These are phyloP conservation scores for Cladophialophora chaetospira DNA, from an alignment of 2,329 filamentous ascomycete genomes.

Conservation along the genomic window DNA sequence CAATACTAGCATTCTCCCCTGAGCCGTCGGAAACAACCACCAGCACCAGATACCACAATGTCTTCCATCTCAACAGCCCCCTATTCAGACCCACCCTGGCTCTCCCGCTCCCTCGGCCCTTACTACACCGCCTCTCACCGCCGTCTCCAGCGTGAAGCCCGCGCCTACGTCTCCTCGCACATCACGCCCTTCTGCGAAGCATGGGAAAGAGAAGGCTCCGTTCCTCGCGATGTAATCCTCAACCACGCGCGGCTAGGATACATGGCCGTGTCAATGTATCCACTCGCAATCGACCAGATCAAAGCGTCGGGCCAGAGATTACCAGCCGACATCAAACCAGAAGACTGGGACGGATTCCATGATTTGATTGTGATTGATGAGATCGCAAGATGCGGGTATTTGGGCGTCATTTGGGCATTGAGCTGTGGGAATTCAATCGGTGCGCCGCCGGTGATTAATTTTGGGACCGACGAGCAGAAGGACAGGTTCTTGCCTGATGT, in stretches of 20 bases:
- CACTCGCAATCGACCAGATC: constrained; percentile 20
- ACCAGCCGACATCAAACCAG: constrained; percentile 36
- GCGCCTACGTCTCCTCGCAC: constrained; percentile 61
- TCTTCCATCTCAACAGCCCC: constrained; percentile 6
- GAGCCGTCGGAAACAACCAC: not conserved
- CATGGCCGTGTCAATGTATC: constrained; percentile 27
- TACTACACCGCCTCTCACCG: constrained; percentile 67
- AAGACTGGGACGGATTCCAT: constrained; percentile 44
- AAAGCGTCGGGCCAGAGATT: constrained; percentile 29
- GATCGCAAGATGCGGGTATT: constrained; percentile 39
- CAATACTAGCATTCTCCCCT: too few relatives aligned
- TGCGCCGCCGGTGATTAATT: constrained; percentile 38
- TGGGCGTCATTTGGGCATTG: constrained; percentile 38
- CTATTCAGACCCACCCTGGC: constrained; percentile 47
- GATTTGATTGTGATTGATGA: constrained; percentile 43
- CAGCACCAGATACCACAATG: not conserved
- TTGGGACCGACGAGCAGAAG: constrained; percentile 38
- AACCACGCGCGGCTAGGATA: constrained; percentile 21
- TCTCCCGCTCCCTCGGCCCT: constrained; percentile 50
- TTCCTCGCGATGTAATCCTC: constrained; percentile 40
- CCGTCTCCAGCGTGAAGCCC: constrained; percentile 58
- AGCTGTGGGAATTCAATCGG: constrained; percentile 40
- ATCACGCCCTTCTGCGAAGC: constrained; percentile 62
- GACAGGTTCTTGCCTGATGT: constrained; percentile 59
- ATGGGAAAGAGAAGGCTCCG: constrained; percentile 63